Evolutionary conservation across 768 basidiomycete species (phyloP).

Genomic region (Rhizopogon vulgaris): DNA sequence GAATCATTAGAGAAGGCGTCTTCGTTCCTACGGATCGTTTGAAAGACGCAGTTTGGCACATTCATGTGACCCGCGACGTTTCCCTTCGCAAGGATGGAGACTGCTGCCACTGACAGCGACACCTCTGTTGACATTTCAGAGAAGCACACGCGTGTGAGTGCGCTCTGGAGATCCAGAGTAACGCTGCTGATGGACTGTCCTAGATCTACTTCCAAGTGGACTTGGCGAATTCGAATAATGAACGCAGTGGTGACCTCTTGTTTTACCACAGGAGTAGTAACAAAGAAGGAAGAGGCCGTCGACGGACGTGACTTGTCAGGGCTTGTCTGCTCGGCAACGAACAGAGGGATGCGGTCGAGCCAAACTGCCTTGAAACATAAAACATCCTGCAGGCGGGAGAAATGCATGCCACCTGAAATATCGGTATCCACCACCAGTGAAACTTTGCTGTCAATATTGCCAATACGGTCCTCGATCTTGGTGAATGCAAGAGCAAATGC

Average conservation of each 20-base stretch:
- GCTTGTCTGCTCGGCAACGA: conserved; percentile 38
- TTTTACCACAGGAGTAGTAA: conserved; percentile 13
- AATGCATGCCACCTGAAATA: conserved; percentile 69
- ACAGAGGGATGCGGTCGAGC: conserved; percentile 80
- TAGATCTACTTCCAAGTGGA: conserved; percentile 74
- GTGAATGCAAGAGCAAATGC: conserved; percentile 68
- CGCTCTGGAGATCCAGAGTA: conserved; percentile 57
- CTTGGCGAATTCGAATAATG: conserved; percentile 64
- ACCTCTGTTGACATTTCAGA: conserved; percentile 57
- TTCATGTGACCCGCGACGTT: conserved; percentile 64
- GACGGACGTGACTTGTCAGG: conserved; percentile 13
- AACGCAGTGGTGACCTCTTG: conserved; percentile 55
- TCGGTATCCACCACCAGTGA: conserved; percentile 83
- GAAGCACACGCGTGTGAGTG: conserved; percentile 60
- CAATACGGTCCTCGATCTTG: conserved; percentile 36
- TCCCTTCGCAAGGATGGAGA: conserved; percentile 53
- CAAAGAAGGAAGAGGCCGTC: conserved; percentile 11
- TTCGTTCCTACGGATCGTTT: conserved; percentile 58
- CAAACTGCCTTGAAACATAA: conserved; percentile 95
- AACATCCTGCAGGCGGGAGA: conserved; percentile 86
- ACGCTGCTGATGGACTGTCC: conserved; percentile 79
- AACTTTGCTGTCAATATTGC: conserved; percentile 43
- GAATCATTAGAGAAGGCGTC: conserved; percentile 27
- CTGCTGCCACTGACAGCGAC: conserved; percentile 55
- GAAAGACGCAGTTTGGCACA: conserved; percentile 70